Evolutionary conservation across 805 yeast species (phyloP).

Genomic region (Ogataea thermomethanolica): DNA sequence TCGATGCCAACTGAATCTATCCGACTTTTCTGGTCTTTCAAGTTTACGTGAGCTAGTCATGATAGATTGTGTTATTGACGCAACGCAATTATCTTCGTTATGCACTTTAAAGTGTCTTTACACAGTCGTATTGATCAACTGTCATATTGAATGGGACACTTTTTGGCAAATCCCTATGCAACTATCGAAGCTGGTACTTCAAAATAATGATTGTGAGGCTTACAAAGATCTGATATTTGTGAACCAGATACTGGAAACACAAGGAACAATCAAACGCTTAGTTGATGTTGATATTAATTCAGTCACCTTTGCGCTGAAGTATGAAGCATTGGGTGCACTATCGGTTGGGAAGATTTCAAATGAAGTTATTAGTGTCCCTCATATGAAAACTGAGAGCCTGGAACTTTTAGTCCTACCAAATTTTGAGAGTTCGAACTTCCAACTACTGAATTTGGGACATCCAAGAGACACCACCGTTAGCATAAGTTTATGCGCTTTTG

Average conservation of each 20-base stretch:
- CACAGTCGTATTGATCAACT: constrained; percentile 18
- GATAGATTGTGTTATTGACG: constrained; percentile 18
- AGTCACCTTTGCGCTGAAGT: constrained; percentile 10
- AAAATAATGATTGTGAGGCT: constrained; percentile 14
- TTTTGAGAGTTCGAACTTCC: constrained; percentile 12
- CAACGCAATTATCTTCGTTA: constrained; percentile 13
- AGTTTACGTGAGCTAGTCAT: constrained; percentile 15
- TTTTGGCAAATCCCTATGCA: constrained; percentile 18
- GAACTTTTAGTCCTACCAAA: constrained; percentile 19
- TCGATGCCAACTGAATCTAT: constrained; percentile 11
- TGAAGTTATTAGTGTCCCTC: constrained; percentile 6
- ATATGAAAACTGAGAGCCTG: background rate
- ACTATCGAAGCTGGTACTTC: constrained; percentile 17
- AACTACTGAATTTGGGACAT: constrained; percentile 5
- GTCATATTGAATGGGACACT: constrained; percentile 20
- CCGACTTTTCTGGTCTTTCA: constrained; percentile 13
- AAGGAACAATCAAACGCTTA: background rate
- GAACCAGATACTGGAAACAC: background rate
- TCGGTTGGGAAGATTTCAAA: constrained; percentile 7
- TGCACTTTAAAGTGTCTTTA: constrained; percentile 2
- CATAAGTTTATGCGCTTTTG: background rate
- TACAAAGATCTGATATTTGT: constrained; percentile 19
- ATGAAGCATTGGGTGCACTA: background rate
- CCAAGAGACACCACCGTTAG: background rate
- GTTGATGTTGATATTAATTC: constrained; percentile 17